Evolutionary conservation across 129 eudicot species (phyloP), one percentile per base, ranked within the genome.

Genomic region (Escallonia herrerae): DNA sequence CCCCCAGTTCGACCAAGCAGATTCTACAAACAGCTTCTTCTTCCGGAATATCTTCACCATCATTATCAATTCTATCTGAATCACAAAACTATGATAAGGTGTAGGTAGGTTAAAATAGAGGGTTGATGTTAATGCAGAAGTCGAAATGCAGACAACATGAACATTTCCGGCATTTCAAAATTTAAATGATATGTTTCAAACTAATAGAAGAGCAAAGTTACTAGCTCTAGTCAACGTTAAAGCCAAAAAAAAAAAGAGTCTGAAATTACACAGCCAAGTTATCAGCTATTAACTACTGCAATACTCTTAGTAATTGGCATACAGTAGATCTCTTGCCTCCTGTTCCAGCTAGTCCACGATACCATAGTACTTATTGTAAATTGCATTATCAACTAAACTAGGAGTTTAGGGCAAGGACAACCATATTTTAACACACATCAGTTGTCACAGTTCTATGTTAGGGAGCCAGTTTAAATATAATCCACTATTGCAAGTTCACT

Each of bases 21-120:
- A 94, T 94, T 79, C 99, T 82, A 76, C 99, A 94, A 15, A 94
- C 90, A 14, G 99, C 99, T 74, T 86, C 97, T 70, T 94, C 99
- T 76, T 89, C 95, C 61, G 85, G 77, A 66, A 87, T 91, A 77
- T 82, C 83, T 57, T 87, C 89, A 59, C 79, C 86, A 50, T 50
- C 62, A 62, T 75, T 67, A 72, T 72, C 72, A 13, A 40, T 74
- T 68, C 73, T 89, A 71, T 80, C 93, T 94, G 83, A 72, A 61
- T 14, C 65, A 79, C 68, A 66, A 58, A 15, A 70, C 77, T 61
- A 68, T 56, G 62, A 61, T 72, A 65, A 69, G 73, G 53, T 66
- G 68, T 49, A 68, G 75, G 70, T 58, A 42, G 15, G 70, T 67
- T 40, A 59, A 4, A 65, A 40, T 46, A 41, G 10, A 13, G 58